phyloP scores from a whole-genome alignment of 192 early-diverging fungal species.

The Borealophlyctis nickersoniae region DNA sequence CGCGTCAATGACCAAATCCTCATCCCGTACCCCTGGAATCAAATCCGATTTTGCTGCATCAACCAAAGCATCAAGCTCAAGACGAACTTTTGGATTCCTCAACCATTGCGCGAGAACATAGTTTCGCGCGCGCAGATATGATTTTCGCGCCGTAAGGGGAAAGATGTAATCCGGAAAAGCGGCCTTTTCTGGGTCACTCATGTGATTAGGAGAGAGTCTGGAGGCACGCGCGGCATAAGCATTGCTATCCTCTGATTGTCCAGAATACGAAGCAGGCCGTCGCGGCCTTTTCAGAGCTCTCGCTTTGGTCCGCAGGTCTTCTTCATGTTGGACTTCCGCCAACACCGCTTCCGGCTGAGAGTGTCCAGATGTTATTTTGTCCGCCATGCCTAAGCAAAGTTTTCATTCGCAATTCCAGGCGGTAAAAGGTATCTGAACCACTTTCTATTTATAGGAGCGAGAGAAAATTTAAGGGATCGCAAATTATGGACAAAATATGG shows the following conservation, averaged over 20 bases:
- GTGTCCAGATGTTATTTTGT: too few relatives aligned
- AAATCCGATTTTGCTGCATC: neutral
- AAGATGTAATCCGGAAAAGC: neutral
- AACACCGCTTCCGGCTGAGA: too few relatives aligned
- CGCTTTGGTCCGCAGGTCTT: too few relatives aligned
- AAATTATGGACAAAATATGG: too few relatives aligned
- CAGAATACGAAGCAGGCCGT: too few relatives aligned
- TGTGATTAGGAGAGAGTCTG: neutral
- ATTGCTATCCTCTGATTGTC: neutral
- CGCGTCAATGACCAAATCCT: slow-evolving; percentile 1
- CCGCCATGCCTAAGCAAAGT: too few relatives aligned
- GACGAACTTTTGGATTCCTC: neutral
- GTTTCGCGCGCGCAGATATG: neutral
- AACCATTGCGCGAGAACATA: neutral
- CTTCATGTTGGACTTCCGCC: too few relatives aligned
- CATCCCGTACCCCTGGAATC: neutral
- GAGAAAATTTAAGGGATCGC: too few relatives aligned
- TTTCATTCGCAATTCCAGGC: too few relatives aligned
- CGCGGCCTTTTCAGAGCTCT: too few relatives aligned
- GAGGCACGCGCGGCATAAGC: neutral
- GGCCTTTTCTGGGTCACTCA: neutral
- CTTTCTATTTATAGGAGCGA: too few relatives aligned
- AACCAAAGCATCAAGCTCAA: neutral
- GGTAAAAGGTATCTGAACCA: too few relatives aligned
- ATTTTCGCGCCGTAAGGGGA: neutral